Conservation (phyloP, 129 eudicot genomes). For the Saussurea involucrata region DNA sequence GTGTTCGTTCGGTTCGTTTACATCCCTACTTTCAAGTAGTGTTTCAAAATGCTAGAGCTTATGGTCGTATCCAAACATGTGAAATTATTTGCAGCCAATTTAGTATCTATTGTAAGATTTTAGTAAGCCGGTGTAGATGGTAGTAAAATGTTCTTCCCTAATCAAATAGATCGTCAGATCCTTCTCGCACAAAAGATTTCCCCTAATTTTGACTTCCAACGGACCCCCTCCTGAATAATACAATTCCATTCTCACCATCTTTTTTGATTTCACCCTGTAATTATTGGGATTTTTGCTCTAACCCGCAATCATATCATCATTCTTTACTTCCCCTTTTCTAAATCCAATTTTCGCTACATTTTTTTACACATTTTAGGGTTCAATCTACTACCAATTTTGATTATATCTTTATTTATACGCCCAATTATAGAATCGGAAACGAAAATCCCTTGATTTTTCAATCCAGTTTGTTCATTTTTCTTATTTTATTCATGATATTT, state of each 20-base stretch:
- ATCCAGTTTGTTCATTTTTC: not conserved
- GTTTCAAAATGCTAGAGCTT: too few species aligned
- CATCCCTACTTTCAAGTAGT: too few species aligned
- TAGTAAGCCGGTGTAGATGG: too few species aligned
- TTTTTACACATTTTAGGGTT: not conserved
- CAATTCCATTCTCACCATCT: not conserved
- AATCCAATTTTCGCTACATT: slow-evolving; percentile 1
- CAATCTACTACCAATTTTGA: not conserved
- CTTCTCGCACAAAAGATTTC: not conserved
- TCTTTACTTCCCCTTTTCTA: not conserved
- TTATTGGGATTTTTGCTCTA: not conserved
- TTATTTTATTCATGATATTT: not conserved
- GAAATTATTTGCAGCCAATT: too few species aligned
- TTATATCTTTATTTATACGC: not conserved
- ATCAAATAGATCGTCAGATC: not conserved
- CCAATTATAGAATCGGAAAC: not conserved
- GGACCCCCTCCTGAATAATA: not conserved
- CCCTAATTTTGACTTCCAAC: slow-evolving; percentile 2
- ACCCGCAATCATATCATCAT: not conserved
- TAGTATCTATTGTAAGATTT: too few species aligned
- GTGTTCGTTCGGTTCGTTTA: too few species aligned
- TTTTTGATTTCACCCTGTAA: not conserved
- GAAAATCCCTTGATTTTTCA: not conserved
- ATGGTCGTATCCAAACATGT: too few species aligned
- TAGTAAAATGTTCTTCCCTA: not conserved